Evolutionary conservation across 2,329 filamentous ascomycete genomes (phyloP).

Genomic region (Claviceps monticola): DNA sequence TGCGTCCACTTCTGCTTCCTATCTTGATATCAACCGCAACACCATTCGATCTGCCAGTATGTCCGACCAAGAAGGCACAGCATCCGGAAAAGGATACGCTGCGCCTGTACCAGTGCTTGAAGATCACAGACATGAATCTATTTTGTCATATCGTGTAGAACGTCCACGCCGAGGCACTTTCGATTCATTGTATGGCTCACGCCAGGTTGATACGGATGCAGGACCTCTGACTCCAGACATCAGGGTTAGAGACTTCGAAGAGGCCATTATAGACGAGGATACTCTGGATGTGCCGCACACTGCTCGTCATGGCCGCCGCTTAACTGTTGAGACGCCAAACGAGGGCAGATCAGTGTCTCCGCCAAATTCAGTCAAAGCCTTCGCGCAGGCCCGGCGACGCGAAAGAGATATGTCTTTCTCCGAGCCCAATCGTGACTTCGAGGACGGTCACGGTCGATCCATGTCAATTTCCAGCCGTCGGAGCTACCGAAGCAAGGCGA

Average conservation of each 20-base stretch:
- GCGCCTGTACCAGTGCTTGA: conserved; percentile 71
- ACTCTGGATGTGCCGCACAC: conserved; percentile 38
- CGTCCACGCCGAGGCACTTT: conserved; percentile 57
- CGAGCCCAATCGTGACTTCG: conserved; percentile 27
- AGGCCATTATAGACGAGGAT: conserved; percentile 65
- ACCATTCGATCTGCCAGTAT: conserved; percentile 28
- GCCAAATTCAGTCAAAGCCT: conserved; percentile 94
- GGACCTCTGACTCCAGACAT: conserved; percentile 20
- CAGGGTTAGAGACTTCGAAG: conserved; percentile 67
- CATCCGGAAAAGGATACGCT: conserved; percentile 49
- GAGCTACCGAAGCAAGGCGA: conserved; percentile 42
- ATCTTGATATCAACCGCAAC: background rate
- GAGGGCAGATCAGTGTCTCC: conserved; percentile 65
- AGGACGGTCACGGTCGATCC: conserved; percentile 50
- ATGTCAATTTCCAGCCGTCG: conserved; percentile 54
- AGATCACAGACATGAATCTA: conserved; percentile 63
- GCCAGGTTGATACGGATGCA: conserved; percentile 28
- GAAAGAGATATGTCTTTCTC: conserved; percentile 56
- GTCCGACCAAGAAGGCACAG: conserved; percentile 51
- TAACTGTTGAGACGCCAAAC: conserved; percentile 40
- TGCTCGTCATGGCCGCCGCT: conserved; percentile 34
- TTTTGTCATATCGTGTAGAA: conserved; percentile 45
- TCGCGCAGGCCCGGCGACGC: conserved; percentile 77
- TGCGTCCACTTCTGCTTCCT: background rate
- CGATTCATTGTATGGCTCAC: conserved; percentile 50